Percentiles rank a stretch among this genome's conserved stretches.
Conservation (phyloP, 768 basidiomycete genomes). For the Serendipita sp. region DNA sequence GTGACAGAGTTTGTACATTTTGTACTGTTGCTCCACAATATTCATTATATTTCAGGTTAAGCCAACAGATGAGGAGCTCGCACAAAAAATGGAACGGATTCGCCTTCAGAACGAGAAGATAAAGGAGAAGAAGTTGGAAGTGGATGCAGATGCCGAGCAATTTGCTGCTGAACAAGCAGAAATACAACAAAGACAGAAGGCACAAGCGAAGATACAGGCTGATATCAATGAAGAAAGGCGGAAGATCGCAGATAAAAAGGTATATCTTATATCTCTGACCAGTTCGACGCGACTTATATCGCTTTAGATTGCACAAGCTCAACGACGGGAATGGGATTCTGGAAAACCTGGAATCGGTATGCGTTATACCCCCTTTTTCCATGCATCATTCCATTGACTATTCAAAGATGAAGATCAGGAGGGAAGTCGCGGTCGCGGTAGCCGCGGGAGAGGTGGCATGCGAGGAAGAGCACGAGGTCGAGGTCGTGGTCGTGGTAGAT, state of each 20-base stretch:
- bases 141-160: conserved; percentile 65
- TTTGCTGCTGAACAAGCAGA: conserved; percentile 25
- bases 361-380: neutral
- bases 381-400: neutral
- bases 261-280: neutral
- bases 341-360: conserved; percentile 28
- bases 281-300: neutral
- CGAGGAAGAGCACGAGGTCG: neutral
- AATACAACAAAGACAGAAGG: neutral
- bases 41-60: conserved; percentile 34
- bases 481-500: neutral
- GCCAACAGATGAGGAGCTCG: conserved; percentile 46
- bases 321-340: conserved; percentile 71
- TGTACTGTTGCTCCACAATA: neutral
- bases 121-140: conserved; percentile 56
- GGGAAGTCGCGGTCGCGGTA: neutral
- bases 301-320: conserved; percentile 25
- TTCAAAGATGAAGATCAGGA: neutral
- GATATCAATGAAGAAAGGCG: conserved; percentile 37
- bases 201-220: conserved; percentile 47
- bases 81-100: conserved; percentile 52
- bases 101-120: conserved; percentile 62
- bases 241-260: conserved; percentile 2
- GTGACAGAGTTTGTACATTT: conserved; percentile 38
- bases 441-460: neutral